These are phyloP conservation scores for Hymenoscyphus repandus DNA, from an alignment of 2,329 filamentous ascomycete genomes.

Conservation along the genomic window DNA sequence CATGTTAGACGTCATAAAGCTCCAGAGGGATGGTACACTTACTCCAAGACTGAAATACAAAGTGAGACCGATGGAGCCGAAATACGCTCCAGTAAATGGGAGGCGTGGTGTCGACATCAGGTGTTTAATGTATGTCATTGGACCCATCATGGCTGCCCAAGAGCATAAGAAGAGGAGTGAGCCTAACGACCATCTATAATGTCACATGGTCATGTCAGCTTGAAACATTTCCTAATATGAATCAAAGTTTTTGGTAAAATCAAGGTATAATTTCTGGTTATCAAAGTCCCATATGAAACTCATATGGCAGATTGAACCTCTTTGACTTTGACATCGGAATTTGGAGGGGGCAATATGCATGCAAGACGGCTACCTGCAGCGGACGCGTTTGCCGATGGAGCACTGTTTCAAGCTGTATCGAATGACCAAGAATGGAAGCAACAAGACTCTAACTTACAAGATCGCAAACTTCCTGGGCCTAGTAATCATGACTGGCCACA, in stretches of 20 bases:
- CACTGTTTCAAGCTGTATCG: conserved; percentile 17
- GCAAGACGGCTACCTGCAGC: conserved; percentile 35
- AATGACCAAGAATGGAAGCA: conserved; percentile 11
- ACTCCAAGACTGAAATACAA: conserved; percentile 90
- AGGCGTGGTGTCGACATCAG: conserved; percentile 77
- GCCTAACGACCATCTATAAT: conserved; percentile 83
- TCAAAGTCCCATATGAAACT: neutral
- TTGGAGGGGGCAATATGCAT: conserved; percentile 19
- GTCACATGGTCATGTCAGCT: conserved; percentile 28
- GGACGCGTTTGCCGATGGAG: conserved; percentile 22
- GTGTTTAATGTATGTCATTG: conserved; percentile 75
- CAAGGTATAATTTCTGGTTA: neutral
- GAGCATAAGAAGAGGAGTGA: conserved; percentile 85
- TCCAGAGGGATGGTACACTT: conserved; percentile 41
- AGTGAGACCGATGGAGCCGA: conserved; percentile 85
- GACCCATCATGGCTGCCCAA: conserved; percentile 93
- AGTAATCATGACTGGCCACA: conserved; percentile 77
- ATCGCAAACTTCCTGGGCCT: conserved; percentile 93
- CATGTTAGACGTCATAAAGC: neutral
- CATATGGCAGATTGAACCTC: neutral
- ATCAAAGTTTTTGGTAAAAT: neutral
- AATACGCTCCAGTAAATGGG: conserved; percentile 91
- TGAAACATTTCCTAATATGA: conserved; percentile 15
- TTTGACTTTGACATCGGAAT: neutral
- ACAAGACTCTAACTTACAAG: conserved; percentile 63